Base-by-base conservation (phyloP, 768 basidiomycete species). In the Calocybe indica region DNA sequence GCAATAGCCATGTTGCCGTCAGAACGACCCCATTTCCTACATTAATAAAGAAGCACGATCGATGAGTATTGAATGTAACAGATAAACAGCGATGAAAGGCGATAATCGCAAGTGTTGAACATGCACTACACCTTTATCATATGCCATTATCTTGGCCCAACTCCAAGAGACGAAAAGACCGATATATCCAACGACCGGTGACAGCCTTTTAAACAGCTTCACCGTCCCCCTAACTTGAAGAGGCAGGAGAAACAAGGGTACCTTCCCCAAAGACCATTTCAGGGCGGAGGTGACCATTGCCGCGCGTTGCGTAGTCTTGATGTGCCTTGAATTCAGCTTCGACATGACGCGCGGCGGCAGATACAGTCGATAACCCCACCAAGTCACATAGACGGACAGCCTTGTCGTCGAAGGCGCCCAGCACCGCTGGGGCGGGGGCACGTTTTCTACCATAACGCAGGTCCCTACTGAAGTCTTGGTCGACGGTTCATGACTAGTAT, bases 361-460 rank as follows among this genome's bases (percentile, higher is more conserved):
- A 59, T 73, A 88, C 66, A 90, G 65, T 36, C 87, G 71, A 57
- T 85, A 91, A 3, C 88, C 88, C 83, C 86, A 79, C 89, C 89
- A 92, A 47, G 79, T 76, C 2, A 82, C 80, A 55, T 89, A 74
- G 5, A 91, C 62, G 7, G 88, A 89, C 29, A 92, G 65, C 49
- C 88, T 78, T 7, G 82, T 84, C 8, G 75, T 73, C 2, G 86
- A 89, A 2, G 89, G 89, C 13, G 87, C 69, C 86, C 88, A 91
- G 48, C 53, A 71, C 48, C 64, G 65, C 43, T 66, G 63, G 31
- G 54, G 49, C 39, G 60, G 50, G 10, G 50, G 22, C 44, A 66
- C 53, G 37, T 56, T 55, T 44, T 39, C 54, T 43, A 37, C 37
- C 31, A 6, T 41, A 39, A 28, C 28, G 40, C 6, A 22, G 43